These are phyloP conservation scores for Xylariaceae sp. DNA, from an alignment of 2,329 filamentous ascomycete genomes.

Conservation along the genomic window DNA sequence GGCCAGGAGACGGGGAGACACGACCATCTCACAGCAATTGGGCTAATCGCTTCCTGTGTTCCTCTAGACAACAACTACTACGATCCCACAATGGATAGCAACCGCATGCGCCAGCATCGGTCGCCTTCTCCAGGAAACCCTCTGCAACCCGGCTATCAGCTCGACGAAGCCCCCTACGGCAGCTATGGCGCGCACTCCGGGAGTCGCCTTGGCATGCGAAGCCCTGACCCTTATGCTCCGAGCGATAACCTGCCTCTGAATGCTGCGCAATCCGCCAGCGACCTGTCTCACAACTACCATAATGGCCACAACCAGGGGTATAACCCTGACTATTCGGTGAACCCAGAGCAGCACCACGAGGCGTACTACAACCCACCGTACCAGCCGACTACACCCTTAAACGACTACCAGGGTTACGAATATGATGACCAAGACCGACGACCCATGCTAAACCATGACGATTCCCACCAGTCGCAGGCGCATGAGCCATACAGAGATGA, in stretches of 20 bases:
- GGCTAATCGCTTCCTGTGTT: constrained; percentile 5
- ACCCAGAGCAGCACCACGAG: constrained; percentile 82
- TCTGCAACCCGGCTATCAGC: constrained; percentile 68
- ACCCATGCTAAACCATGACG: constrained; percentile 68
- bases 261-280: constrained; percentile 61
- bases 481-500: constrained; percentile 44
- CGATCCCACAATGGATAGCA: constrained; percentile 54
- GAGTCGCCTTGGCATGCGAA: constrained; percentile 63
- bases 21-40: not conserved
- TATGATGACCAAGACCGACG: constrained; percentile 66
- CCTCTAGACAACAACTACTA: constrained; percentile 53
- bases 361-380: constrained; percentile 82
- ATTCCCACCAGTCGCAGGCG: constrained; percentile 36
- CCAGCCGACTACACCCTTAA: constrained; percentile 52
- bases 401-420: constrained; percentile 59
- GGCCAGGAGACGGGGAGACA: not conserved
- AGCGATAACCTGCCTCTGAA: constrained; percentile 77
- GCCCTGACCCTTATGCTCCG: constrained; percentile 51
- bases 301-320: constrained; percentile 41
- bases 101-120: constrained; percentile 45
- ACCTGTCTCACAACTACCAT: constrained; percentile 44
- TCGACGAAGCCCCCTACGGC: constrained; percentile 71
- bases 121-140: constrained; percentile 75
- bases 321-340: constrained; percentile 64
- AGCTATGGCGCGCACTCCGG: constrained; percentile 34